phyloP scores from a whole-genome alignment of 2,329 filamentous ascomycete species.

The Golovinomyces cichoracearum region DNA sequence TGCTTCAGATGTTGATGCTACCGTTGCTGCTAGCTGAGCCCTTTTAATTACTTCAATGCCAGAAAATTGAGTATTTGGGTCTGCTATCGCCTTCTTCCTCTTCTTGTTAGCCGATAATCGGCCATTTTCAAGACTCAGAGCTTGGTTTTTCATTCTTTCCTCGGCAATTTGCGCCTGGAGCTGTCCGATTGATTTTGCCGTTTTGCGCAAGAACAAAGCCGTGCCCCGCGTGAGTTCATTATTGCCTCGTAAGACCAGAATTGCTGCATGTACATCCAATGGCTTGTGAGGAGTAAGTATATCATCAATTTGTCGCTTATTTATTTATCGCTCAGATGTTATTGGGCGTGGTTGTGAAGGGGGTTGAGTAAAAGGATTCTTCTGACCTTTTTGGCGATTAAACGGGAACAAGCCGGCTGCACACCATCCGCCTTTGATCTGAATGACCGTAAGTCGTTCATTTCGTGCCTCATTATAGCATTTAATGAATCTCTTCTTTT shows the following conservation, averaged over 20 bases:
- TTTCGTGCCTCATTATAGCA: not conserved
- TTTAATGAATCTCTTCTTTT: not conserved
- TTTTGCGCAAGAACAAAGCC: not conserved
- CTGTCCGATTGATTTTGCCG: not conserved
- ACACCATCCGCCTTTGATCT: not conserved
- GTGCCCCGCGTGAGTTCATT: not conserved
- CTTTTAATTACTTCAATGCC: not conserved
- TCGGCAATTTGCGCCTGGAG: not conserved
- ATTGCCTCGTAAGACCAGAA: not conserved
- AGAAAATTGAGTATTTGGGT: not conserved
- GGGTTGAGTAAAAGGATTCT: not conserved
- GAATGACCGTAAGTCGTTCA: not conserved
- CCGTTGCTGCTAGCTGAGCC: not conserved
- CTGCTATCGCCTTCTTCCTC: not conserved
- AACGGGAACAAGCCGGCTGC: not conserved
- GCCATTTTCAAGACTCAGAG: not conserved
- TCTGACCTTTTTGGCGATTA: not conserved
- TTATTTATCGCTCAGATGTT: not conserved
- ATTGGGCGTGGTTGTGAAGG: not conserved
- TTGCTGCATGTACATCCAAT: not conserved
- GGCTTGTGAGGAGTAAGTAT: not conserved
- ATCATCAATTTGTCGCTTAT: not conserved
- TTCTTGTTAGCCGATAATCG: not conserved
- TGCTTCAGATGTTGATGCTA: not conserved
- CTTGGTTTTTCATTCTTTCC: not conserved